A percentile compares a stretch with the other conserved stretches of the same genome.
Conservation (phyloP, 805 yeast species). For the Kodamaea fukazawae region DNA sequence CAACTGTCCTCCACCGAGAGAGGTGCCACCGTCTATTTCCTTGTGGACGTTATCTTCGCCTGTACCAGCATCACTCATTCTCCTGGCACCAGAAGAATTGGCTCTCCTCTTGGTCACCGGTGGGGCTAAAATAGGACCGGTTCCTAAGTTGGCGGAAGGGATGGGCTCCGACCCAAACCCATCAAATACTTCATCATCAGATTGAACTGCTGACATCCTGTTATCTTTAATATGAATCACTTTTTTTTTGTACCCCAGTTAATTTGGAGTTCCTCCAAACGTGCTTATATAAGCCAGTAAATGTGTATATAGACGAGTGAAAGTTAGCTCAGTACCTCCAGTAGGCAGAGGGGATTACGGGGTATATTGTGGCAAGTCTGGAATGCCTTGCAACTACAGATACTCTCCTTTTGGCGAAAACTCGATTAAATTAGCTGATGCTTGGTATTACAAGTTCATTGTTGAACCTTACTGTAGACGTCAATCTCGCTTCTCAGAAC, state of each 20-base stretch:
- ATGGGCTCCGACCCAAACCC: conserved; percentile 39
- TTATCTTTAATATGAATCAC: neutral
- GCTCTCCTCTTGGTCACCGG: conserved; percentile 15
- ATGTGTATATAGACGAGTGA: too few species aligned
- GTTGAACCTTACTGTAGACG: too few species aligned
- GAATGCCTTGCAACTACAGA: too few species aligned
- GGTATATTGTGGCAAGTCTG: too few species aligned
- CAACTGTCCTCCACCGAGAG: conserved; percentile 65
- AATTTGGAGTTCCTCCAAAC: too few species aligned
- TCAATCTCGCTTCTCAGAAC: too few species aligned
- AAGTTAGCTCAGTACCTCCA: too few species aligned
- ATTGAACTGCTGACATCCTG: conserved; percentile 17
- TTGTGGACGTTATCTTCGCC: conserved; percentile 63
- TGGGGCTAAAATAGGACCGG: conserved; percentile 12
- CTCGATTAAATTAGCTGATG: too few species aligned
- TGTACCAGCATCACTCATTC: conserved; percentile 39
- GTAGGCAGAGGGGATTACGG: too few species aligned
- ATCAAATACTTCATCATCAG: conserved; percentile 31
- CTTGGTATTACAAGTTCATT: too few species aligned
- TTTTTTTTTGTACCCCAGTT: conserved; percentile 10
- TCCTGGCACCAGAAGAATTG: conserved; percentile 14
- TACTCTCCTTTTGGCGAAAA: too few species aligned
- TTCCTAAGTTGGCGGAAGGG: conserved; percentile 9
- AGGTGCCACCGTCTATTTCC: conserved; percentile 63
- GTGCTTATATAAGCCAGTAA: conserved; percentile 4